A percentile compares a stretch with the other conserved stretches of the same genome.
Conservation (phyloP, 768 basidiomycete genomes). For the Russula abietina region DNA sequence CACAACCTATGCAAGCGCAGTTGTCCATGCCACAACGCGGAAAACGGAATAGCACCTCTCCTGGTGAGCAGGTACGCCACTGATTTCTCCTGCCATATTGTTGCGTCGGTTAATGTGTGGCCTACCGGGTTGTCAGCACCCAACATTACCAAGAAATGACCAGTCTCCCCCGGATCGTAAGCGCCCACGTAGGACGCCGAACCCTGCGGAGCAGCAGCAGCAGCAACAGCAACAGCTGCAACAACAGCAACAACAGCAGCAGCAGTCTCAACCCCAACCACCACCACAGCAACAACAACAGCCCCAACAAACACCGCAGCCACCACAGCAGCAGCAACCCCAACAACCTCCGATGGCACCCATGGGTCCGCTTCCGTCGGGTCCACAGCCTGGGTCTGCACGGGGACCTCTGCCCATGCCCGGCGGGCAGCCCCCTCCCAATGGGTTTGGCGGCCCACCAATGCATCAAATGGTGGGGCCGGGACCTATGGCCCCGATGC, state of each 20-base stretch:
- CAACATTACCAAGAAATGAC: conserved; percentile 30
- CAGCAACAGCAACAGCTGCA: conserved; percentile 29
- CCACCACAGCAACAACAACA: conserved; percentile 3
- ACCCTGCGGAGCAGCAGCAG: conserved; percentile 26
- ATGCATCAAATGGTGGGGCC: conserved; percentile 17
- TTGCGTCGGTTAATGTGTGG: conserved; percentile 1
- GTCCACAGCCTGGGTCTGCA: conserved; percentile 30
- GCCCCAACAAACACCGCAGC: conserved; percentile 28
- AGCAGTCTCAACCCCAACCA: conserved; percentile 24
- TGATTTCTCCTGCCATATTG: not conserved
- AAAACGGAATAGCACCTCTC: conserved; percentile 36
- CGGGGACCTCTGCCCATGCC: conserved; percentile 37
- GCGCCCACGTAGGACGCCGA: conserved; percentile 32
- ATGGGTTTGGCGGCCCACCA: conserved; percentile 11
- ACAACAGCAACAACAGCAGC: conserved; percentile 30
- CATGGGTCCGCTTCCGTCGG: conserved; percentile 34
- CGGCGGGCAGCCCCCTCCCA: conserved; percentile 32
- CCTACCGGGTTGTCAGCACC: conserved; percentile 24
- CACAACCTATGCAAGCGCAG: conserved; percentile 27
- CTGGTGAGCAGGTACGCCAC: conserved; percentile 32
- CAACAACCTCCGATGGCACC: conserved; percentile 38
- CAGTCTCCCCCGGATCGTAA: conserved; percentile 33
- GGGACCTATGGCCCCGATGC: conserved; percentile 14
- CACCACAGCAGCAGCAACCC: conserved; percentile 45
- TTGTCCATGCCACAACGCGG: conserved; percentile 37